These are phyloP conservation scores for Didymella sp. DNA, from an alignment of 2,329 filamentous ascomycete genomes.

Conservation along the genomic window DNA sequence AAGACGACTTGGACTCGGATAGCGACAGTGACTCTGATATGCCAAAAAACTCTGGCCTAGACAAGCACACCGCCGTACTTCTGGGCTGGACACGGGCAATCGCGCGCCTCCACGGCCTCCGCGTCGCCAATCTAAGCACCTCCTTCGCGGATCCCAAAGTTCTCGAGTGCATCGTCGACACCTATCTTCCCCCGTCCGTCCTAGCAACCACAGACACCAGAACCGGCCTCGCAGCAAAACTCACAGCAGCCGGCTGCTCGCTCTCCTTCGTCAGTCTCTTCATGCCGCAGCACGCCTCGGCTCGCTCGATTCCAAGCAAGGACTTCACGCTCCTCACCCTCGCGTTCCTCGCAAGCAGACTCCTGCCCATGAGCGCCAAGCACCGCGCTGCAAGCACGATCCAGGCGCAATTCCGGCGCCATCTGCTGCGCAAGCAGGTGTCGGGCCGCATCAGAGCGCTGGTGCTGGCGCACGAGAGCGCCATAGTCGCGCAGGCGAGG, in stretches of 20 bases:
- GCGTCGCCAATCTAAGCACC: slow-evolving; percentile 63
- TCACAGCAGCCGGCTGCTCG: slow-evolving; percentile 53
- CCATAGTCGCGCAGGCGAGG: slow-evolving; percentile 54
- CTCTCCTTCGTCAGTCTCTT: slow-evolving; percentile 56
- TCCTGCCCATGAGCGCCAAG: slow-evolving; percentile 59
- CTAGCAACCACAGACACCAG: slow-evolving; percentile 10
- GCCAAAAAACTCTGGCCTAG: slow-evolving; percentile 35
- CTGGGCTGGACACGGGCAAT: slow-evolving; percentile 63
- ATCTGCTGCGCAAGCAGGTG: slow-evolving; percentile 38
- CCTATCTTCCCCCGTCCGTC: slow-evolving; percentile 55
- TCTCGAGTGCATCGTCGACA: slow-evolving; percentile 63
- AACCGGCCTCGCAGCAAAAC: slow-evolving; percentile 44
- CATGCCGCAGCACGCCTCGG: slow-evolving; percentile 29
- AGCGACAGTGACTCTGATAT: slow-evolving; percentile 20
- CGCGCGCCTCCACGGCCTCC: slow-evolving; percentile 55
- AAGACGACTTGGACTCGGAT: slow-evolving; percentile 45
- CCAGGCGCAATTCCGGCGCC: slow-evolving; percentile 59
- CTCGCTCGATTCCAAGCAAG: slow-evolving; percentile 57
- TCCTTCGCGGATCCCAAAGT: slow-evolving; percentile 63
- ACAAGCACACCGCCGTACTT: slow-evolving; percentile 54
- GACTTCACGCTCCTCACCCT: slow-evolving; percentile 65
- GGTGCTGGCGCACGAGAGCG: slow-evolving; percentile 56
- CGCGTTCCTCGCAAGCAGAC: slow-evolving; percentile 65
- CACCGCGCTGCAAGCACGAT: slow-evolving; percentile 61
- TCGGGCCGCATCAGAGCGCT: slow-evolving; percentile 49